Percentiles rank a stretch among this genome's conserved stretches.
Evolutionary conservation across 2,329 filamentous ascomycete genomes (phyloP).

Genomic region (Botrytis galanthina): DNA sequence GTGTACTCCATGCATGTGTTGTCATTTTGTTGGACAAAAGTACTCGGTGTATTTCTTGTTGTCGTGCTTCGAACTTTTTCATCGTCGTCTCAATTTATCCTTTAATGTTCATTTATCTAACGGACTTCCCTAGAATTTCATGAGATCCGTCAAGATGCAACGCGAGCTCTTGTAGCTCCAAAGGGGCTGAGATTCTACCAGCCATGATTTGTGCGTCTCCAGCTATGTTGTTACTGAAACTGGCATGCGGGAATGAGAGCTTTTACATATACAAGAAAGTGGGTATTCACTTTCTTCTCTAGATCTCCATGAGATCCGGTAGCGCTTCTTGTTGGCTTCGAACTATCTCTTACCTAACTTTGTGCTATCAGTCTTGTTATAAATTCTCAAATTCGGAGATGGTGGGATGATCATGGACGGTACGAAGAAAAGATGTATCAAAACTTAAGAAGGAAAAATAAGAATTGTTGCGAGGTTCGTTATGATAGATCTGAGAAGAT

Average conservation of each 20-base stretch:
- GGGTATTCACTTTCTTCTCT: not conserved
- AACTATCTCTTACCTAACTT: not conserved
- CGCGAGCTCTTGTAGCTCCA: not conserved
- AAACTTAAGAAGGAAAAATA: too few relatives aligned
- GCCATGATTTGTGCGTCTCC: too few relatives aligned
- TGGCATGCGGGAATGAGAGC: not conserved
- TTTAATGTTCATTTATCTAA: rapidly evolving
- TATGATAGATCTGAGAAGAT: not conserved
- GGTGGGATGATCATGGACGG: too few relatives aligned
- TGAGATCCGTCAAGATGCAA: not conserved
- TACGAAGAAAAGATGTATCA: too few relatives aligned
- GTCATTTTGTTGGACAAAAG: not conserved
- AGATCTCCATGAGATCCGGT: rapidly evolving
- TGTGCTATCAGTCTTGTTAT: rapidly evolving
- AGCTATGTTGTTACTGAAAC: too few relatives aligned
- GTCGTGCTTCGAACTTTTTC: not conserved
- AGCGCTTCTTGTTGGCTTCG: not conserved
- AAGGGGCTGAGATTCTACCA: not conserved
- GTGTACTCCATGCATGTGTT: too few relatives aligned
- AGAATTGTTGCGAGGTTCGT: not conserved
- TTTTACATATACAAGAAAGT: not conserved
- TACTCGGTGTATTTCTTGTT: not conserved
- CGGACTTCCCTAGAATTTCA: rapidly evolving
- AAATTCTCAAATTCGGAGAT: not conserved
- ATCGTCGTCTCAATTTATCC: not conserved